A percentile compares a stretch with the other conserved stretches of the same genome.
phyloP scores from a whole-genome alignment of 2,329 filamentous ascomycete genomes.

The Dothiorella sarmentorum region DNA sequence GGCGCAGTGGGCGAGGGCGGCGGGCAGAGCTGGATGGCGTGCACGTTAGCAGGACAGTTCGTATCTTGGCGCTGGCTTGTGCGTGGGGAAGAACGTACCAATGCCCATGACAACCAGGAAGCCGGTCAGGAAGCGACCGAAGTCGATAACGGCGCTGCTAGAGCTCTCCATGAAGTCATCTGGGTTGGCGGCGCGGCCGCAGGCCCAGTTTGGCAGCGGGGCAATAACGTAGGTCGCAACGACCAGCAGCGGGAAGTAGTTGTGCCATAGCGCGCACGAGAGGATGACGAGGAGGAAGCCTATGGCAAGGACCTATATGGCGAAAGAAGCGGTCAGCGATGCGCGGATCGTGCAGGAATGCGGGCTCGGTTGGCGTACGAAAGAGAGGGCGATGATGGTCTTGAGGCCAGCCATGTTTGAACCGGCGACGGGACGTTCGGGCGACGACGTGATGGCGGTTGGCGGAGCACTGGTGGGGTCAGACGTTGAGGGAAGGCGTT shows the following conservation, averaged over 20 bases:
- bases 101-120: slow-evolving; percentile 98
- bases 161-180: slow-evolving; percentile 93
- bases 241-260: slow-evolving; percentile 92
- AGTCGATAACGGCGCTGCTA: slow-evolving; percentile 81
- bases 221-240: slow-evolving; percentile 94
- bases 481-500: not conserved
- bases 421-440: slow-evolving; percentile 28
- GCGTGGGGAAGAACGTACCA: slow-evolving; percentile 53
- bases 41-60: slow-evolving; percentile 4
- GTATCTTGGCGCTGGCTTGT: not conserved
- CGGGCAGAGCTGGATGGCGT: slow-evolving; percentile 66
- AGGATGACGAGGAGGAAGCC: slow-evolving; percentile 99
- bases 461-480: not conserved
- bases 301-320: slow-evolving; percentile 75
- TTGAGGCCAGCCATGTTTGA: slow-evolving; percentile 78
- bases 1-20: slow-evolving; percentile 80
- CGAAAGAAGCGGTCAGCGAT: not conserved
- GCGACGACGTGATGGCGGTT: slow-evolving; percentile 6
- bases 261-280: slow-evolving; percentile 89
- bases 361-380: slow-evolving; percentile 57
- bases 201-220: slow-evolving; percentile 95
- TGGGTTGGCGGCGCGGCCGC: slow-evolving; percentile 78
- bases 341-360: not conserved
- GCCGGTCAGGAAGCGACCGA: slow-evolving; percentile 89
- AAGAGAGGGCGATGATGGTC: slow-evolving; percentile 98